Evolutionary conservation across 768 basidiomycete species (phyloP), one percentile per base, ranked within the genome.

Genomic region (Suillus subalutaceus): DNA sequence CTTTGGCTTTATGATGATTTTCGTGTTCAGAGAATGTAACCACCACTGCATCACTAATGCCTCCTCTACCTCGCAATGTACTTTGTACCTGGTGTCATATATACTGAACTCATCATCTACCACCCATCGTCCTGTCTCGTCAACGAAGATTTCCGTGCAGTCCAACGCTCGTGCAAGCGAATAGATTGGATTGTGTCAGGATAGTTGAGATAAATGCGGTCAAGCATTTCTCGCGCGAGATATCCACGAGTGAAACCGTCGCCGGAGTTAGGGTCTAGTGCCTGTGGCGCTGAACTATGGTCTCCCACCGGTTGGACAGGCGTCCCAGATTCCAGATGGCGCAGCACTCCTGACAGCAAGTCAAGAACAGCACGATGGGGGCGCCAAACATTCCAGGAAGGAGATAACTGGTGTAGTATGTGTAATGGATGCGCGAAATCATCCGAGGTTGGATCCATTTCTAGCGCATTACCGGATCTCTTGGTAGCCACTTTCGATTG

Each of bases 371-470:
- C 78, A 35, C 68, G 72, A 71, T 91, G 90, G n/a, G 89, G 86
- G 53, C 80, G 80, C 92, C 91, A 93, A 55, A 78, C 73, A 57
- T 86, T 83, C 86, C 88, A 90, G 30, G 81, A 75, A 13, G 91
- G 89, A 6, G 88, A 83, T 63, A 90, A 82, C 66, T 86, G 84
- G 68, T 88, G 86, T 5, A 93, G 80, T 44, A 89, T 75, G 67
- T 85, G 81, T 43, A 93, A 78, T 7, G 86, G 81, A 71, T 86
- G 83, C n/a, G 82, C 85, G 64, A 86, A 82, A 75, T 90, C 89
- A 59, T 79, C 72, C 37, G 72, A 72, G 35, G 66, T 64, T 15
- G 72, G 70, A 38, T 63, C 41, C 30, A 40, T 65, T 6, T 62
- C 61, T 57, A 77, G 55, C 23, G 46, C 23, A 52, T 66, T 59